Evolutionary conservation across 2,329 filamentous ascomycete species (phyloP).

Genomic region (Colletotrichum eremochloae): DNA sequence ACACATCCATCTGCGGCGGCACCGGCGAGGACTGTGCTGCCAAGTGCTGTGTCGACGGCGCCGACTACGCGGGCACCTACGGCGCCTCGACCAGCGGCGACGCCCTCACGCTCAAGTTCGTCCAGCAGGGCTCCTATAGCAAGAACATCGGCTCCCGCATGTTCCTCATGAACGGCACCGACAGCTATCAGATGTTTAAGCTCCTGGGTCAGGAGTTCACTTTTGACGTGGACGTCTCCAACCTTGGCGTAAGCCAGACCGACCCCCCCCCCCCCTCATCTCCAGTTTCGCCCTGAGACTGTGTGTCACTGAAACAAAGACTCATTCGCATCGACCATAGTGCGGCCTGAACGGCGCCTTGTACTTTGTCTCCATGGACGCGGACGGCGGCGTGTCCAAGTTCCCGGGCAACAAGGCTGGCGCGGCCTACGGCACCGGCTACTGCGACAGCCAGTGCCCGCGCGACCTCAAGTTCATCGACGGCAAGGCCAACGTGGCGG

Average conservation of each 20-base stretch:
- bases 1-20: conserved; percentile 57
- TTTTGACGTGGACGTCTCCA: conserved; percentile 79
- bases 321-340: conserved; percentile 47
- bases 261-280: not conserved
- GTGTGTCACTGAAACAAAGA: not conserved
- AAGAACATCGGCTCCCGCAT: conserved; percentile 68
- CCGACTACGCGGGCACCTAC: conserved; percentile 65
- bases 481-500: conserved; percentile 66
- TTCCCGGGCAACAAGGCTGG: conserved; percentile 64
- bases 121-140: conserved; percentile 63
- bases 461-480: conserved; percentile 70
- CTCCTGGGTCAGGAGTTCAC: conserved; percentile 77
- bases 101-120: conserved; percentile 68
- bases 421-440: conserved; percentile 72
- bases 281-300: no score
- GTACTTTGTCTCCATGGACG: conserved; percentile 74
- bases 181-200: conserved; percentile 75
- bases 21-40: conserved; percentile 59
- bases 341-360: conserved; percentile 81
- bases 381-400: conserved; percentile 66
- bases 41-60: conserved; percentile 67
- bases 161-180: conserved; percentile 73
- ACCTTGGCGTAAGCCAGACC: conserved; percentile 55
- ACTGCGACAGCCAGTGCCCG: conserved; percentile 66
- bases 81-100: conserved; percentile 66